phyloP scores from a whole-genome alignment of 176 grass and related monocot species.

The Tuctoria greenei region DNA sequence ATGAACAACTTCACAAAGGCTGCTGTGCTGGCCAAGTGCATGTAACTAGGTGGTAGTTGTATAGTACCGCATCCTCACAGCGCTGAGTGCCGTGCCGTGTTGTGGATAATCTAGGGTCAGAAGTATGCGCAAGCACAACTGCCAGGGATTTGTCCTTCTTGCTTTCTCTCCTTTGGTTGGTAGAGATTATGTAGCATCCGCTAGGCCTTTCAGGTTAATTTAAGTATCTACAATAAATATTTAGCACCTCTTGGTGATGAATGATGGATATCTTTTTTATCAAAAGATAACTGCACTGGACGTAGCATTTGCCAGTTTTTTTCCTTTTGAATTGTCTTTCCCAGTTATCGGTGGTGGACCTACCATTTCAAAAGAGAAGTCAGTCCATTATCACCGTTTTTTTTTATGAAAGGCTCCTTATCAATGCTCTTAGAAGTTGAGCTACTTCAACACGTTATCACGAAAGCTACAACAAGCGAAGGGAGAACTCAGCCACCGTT shows the following conservation, averaged over 20 bases:
- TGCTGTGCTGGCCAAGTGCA: not conserved
- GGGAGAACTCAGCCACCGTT: too few relatives aligned
- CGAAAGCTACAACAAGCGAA: too few relatives aligned
- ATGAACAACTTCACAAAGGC: not conserved
- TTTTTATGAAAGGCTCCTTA: too few relatives aligned
- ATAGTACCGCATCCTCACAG: constrained; percentile 30
- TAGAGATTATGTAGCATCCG: constrained; percentile 33
- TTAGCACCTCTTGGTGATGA: constrained; percentile 27
- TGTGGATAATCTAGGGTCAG: constrained; percentile 53
- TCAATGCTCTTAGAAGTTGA: too few relatives aligned
- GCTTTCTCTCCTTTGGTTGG: not conserved
- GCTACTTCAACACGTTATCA: too few relatives aligned
- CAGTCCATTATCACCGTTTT: too few relatives aligned
- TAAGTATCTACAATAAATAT: constrained; percentile 24
- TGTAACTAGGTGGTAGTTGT: constrained; percentile 42
- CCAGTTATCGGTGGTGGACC: not conserved
- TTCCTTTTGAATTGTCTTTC: too few relatives aligned
- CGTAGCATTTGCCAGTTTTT: too few relatives aligned
- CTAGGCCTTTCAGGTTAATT: constrained; percentile 46
- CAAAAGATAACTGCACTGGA: not conserved
- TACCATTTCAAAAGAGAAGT: too few relatives aligned
- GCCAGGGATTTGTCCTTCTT: constrained; percentile 32
- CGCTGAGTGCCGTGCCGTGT: constrained; percentile 24
- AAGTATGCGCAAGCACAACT: constrained; percentile 29
- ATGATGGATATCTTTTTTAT: constrained; percentile 2